phyloP scores from a whole-genome alignment of 495 filamentous ascomycete species.

The Penicillium angulare region DNA sequence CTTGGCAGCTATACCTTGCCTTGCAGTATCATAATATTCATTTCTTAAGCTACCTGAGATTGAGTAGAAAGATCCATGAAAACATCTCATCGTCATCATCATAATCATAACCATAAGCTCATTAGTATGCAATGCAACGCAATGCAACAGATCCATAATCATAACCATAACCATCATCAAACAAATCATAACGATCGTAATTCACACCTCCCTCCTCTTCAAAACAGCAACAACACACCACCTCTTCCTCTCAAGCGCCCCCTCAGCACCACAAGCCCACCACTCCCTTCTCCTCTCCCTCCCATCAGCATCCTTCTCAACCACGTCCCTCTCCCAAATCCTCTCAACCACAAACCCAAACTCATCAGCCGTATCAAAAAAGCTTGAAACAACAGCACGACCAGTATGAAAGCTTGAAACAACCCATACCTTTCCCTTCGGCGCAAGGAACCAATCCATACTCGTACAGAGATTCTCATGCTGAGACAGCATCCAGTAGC shows the following conservation, averaged over 20 bases:
- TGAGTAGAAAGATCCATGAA: no score
- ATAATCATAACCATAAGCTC: no score
- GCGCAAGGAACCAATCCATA: slow-evolving; percentile 68
- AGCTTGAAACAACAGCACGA: slow-evolving; percentile 63
- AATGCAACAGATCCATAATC: background rate
- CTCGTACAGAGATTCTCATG: slow-evolving; percentile 69
- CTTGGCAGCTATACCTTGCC: no score
- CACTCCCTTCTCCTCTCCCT: slow-evolving; percentile 60
- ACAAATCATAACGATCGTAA: background rate
- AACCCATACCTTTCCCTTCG: slow-evolving; percentile 58
- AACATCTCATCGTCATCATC: no score
- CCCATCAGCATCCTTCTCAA: slow-evolving; percentile 53
- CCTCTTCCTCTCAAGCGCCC: slow-evolving; percentile 66
- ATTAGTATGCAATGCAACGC: background rate
- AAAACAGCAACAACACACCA: slow-evolving; percentile 78
- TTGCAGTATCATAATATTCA: no score
- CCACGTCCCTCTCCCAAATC: slow-evolving; percentile 73
- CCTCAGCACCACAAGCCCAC: slow-evolving; percentile 51
- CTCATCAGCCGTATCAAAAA: slow-evolving; percentile 62
- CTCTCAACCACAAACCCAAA: slow-evolving; percentile 65
- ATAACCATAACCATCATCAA: background rate
- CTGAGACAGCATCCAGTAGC: slow-evolving; percentile 80
- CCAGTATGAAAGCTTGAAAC: slow-evolving; percentile 86
- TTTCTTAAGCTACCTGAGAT: no score
- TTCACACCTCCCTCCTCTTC: slow-evolving; percentile 30